Conservation (phyloP, 169 alveolate species). For the Babesia ovata region DNA sequence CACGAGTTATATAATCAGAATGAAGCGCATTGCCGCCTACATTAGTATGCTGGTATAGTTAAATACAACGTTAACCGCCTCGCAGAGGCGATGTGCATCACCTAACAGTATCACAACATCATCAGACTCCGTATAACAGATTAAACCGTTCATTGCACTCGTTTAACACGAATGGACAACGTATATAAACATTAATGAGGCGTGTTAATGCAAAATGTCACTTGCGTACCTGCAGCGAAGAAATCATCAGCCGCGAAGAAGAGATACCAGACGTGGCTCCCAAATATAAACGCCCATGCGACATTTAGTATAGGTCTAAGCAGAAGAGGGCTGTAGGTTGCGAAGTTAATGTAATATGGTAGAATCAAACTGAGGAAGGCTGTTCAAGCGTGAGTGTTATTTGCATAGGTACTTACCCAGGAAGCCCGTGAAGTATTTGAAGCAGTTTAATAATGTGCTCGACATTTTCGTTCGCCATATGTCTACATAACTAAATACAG, state of each 20-base stretch:
- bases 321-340: slow-evolving; percentile 51
- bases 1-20: too few species aligned
- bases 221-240: slow-evolving; percentile 16
- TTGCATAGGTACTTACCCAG: slow-evolving; percentile 13
- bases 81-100: too few species aligned
- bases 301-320: slow-evolving; percentile 72
- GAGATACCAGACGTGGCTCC: slow-evolving; percentile 73
- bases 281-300: slow-evolving; percentile 79
- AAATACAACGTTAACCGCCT: too few species aligned
- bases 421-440: slow-evolving; percentile 22
- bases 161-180: too few species aligned
- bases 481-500: not conserved
- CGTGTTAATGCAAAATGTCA: too few species aligned
- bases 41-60: too few species aligned
- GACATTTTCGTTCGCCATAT: slow-evolving; percentile 27
- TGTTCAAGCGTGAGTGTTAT: not conserved
- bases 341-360: slow-evolving; percentile 59
- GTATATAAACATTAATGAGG: too few species aligned
- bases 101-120: too few species aligned
- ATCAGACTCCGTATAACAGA: too few species aligned
- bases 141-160: too few species aligned
- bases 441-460: slow-evolving; percentile 8
- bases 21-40: too few species aligned
- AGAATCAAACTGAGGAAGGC: slow-evolving; percentile 52
- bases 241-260: slow-evolving; percentile 28